Evolutionary conservation across 306 rosid genomes (phyloP).

Genomic region (Boehmeria nivea): DNA sequence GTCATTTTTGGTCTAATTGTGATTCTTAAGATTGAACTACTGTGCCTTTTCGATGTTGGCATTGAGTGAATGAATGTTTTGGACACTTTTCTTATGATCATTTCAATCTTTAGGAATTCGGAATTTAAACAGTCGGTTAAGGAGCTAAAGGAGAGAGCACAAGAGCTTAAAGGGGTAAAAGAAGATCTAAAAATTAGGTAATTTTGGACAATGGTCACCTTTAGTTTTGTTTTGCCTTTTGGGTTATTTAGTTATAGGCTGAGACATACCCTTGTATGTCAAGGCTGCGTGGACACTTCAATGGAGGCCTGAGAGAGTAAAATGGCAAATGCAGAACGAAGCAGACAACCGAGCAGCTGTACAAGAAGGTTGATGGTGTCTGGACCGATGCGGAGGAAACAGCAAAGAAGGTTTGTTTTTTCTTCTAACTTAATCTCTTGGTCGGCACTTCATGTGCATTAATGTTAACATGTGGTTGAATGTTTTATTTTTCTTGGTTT

Average conservation of each 20-base stretch:
- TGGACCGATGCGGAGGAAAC: slow-evolving; percentile 85
- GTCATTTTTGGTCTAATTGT: background rate
- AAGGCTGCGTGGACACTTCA: slow-evolving; percentile 73
- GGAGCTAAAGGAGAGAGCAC: slow-evolving; percentile 72
- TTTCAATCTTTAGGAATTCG: slow-evolving; percentile 52
- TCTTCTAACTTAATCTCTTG: background rate
- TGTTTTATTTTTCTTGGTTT: too few relatives aligned
- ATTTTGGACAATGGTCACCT: slow-evolving; percentile 13
- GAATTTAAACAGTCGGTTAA: slow-evolving; percentile 72
- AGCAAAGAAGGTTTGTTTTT: slow-evolving; percentile 63
- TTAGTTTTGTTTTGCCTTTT: slow-evolving; percentile 17
- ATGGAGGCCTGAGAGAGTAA: slow-evolving; percentile 83
- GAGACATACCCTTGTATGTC: slow-evolving; percentile 98
- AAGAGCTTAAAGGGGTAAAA: slow-evolving; percentile 69
- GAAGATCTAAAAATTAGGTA: slow-evolving; percentile 75
- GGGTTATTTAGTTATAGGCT: slow-evolving; percentile 44
- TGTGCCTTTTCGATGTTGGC: background rate
- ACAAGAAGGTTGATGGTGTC: slow-evolving; percentile 79
- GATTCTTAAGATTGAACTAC: too few relatives aligned
- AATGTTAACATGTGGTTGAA: too few relatives aligned
- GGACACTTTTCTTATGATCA: slow-evolving; percentile 13
- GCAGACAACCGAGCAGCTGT: slow-evolving; percentile 82
- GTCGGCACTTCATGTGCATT: background rate
- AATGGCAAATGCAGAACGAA: slow-evolving; percentile 94
- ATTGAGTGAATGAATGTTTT: background rate